Conservation (phyloP, 225 moss, liverwort and hornwort genomes). For the Climacium dendroides region DNA sequence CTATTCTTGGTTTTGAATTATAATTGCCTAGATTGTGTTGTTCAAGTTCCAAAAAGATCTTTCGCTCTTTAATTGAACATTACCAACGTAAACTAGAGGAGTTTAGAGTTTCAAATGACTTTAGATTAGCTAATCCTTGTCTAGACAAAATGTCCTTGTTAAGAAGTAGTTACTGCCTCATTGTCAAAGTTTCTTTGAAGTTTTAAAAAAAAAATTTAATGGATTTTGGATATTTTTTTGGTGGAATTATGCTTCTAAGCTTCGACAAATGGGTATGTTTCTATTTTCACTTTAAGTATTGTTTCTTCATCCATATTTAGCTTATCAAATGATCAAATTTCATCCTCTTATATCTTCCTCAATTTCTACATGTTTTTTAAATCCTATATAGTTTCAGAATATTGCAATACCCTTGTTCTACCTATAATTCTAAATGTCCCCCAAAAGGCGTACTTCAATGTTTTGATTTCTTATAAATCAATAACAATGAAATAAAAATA, state of each 20-base stretch:
- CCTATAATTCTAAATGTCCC: too few relatives aligned
- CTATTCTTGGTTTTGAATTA: background rate
- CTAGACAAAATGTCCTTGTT: too few relatives aligned
- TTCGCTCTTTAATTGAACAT: background rate
- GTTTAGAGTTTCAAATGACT: background rate
- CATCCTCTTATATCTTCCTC: background rate
- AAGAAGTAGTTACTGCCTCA: too few relatives aligned
- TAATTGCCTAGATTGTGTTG: background rate
- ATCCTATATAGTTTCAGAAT: background rate
- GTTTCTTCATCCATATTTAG: background rate
- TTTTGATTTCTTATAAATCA: too few relatives aligned
- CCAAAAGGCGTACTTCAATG: too few relatives aligned
- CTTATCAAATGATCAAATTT: background rate
- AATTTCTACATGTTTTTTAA: background rate
- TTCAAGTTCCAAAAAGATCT: background rate
- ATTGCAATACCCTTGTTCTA: too few relatives aligned
- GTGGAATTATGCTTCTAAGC: background rate
- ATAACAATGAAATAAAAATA: too few relatives aligned
- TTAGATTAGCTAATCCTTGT: too few relatives aligned
- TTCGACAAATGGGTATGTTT: too few relatives aligned
- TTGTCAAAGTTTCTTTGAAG: too few relatives aligned
- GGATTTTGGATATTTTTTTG: too few relatives aligned
- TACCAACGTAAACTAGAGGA: rapidly evolving
- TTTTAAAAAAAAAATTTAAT: too few relatives aligned
- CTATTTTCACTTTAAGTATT: background rate